Conservation (phyloP, 371 early-diverging fungal species). For the Actinomucor elegans region DNA sequence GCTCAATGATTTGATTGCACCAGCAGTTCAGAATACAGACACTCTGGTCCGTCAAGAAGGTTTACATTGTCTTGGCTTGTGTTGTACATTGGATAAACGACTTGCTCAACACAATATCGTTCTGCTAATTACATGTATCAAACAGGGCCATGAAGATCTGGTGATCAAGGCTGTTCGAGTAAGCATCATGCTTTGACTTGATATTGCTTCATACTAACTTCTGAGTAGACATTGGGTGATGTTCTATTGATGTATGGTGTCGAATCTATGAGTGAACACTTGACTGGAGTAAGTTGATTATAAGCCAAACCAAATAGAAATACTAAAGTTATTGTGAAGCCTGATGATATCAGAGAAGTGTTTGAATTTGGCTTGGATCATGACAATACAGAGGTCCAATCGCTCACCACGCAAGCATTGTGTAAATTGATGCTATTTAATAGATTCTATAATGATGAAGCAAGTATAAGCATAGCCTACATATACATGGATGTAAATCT, state of each 20-base stretch:
- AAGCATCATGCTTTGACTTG: slow-evolving; percentile 58
- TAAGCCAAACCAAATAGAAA: too few relatives aligned
- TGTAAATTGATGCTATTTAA: slow-evolving; percentile 67
- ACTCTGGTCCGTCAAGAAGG: slow-evolving; percentile 71
- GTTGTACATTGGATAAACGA: slow-evolving; percentile 66
- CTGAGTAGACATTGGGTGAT: slow-evolving; percentile 59
- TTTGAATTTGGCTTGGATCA: slow-evolving; percentile 55
- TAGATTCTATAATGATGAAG: slow-evolving; percentile 50
- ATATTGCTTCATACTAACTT: slow-evolving; percentile 45
- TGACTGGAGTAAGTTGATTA: slow-evolving; percentile 38
- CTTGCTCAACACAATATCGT: slow-evolving; percentile 50
- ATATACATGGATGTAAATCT: not conserved
- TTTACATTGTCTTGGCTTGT: slow-evolving; percentile 78
- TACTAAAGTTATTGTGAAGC: slow-evolving; percentile 19
- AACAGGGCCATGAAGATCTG: slow-evolving; percentile 44
- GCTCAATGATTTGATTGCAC: slow-evolving; percentile 77
- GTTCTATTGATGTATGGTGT: slow-evolving; percentile 57
- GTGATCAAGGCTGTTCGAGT: slow-evolving; percentile 51
- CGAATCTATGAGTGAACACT: slow-evolving; percentile 30
- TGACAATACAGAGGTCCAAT: slow-evolving; percentile 47
- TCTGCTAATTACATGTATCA: slow-evolving; percentile 45
- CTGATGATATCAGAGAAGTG: slow-evolving; percentile 38
- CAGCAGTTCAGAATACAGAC: slow-evolving; percentile 74
- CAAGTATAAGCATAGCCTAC: slow-evolving; percentile 16
- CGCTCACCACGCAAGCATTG: slow-evolving; percentile 61